Base-by-base conservation (phyloP, 495 filamentous ascomycete species). In the Penicillium samsonianum region DNA sequence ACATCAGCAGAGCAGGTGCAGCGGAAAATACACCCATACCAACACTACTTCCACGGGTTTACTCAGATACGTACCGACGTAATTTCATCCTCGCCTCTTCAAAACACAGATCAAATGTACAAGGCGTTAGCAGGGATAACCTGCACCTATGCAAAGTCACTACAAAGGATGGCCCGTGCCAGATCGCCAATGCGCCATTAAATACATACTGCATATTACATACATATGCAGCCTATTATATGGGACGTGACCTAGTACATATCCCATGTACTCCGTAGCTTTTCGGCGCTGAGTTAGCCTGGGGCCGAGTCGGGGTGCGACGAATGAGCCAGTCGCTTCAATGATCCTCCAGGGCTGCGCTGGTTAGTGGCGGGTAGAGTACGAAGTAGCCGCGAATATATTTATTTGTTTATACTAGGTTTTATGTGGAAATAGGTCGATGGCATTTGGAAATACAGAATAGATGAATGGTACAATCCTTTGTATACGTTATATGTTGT, bases 251-350 rank as follows among this genome's bases (percentile, higher is more conserved):
- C 50, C 17, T 43, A 50, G 3, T 14, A 33, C 30, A 35, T 33
- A 31, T 38, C 14, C 5, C 26, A 22, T n/a, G n/a, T n/a, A n/a
- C n/a, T n/a, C 23, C 23, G 31, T 57, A 25, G 35, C 35, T 3
- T 38, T 40, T 55, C 59, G 54, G 60, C 57, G 57, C 57, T 45
- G 51, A 31, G 42, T 38, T 50, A 12, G 30, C 47, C 40, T 65
- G 64, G 60, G 47, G 16, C 63, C 58, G 58, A 64, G 22, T 62
- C 63, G 65, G 65, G n/a, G 65, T 66, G 65, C 60, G 65, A 68
- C 63, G 22, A 46, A 51, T 64, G 50, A 50, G 53, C 63, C 53
- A 59, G 64, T 64, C 61, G 56, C 44, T 62, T 68, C 59, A 60
- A 55, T 55, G 55, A 64, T 62, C 55, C 53, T 62, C 57, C 52